Conservation (phyloP, 345 rosid species). For the Kernera saxatilis region DNA sequence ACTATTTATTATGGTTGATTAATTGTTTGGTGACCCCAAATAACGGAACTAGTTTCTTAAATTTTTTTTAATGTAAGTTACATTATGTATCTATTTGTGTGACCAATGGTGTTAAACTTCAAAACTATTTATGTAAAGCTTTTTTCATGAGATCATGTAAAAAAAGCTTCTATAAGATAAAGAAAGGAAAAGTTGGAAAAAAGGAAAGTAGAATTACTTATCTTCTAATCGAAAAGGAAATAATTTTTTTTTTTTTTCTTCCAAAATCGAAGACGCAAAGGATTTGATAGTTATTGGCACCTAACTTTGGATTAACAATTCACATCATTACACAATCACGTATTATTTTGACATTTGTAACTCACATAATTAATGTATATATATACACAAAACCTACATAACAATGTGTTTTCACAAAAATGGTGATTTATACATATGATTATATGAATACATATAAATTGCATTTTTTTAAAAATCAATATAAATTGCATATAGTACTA, state of each 20-base stretch:
- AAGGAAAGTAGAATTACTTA: background rate
- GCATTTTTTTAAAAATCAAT: background rate
- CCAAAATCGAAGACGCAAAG: background rate
- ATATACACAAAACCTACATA: background rate
- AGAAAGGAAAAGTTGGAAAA: background rate
- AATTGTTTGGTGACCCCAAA: constrained; percentile 15
- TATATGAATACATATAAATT: background rate
- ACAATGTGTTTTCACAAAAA: background rate
- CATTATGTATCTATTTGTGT: background rate
- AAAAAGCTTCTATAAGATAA: no score
- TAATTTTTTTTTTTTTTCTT: no score
- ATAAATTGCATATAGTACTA: background rate
- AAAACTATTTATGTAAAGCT: background rate
- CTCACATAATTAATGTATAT: background rate
- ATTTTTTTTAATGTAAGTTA: background rate
- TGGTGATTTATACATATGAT: background rate
- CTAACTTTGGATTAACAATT: background rate
- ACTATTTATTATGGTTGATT: background rate
- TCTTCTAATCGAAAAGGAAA: no score
- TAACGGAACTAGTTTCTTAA: constrained; percentile 1
- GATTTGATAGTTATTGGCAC: constrained; percentile 8
- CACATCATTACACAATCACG: background rate
- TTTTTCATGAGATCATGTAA: no score
- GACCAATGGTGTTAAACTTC: background rate
- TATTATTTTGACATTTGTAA: background rate